Evolutionary conservation across 345 rosid genomes (phyloP), one percentile per base, ranked within the genome.

Genomic region (Hibiscus trionum): DNA sequence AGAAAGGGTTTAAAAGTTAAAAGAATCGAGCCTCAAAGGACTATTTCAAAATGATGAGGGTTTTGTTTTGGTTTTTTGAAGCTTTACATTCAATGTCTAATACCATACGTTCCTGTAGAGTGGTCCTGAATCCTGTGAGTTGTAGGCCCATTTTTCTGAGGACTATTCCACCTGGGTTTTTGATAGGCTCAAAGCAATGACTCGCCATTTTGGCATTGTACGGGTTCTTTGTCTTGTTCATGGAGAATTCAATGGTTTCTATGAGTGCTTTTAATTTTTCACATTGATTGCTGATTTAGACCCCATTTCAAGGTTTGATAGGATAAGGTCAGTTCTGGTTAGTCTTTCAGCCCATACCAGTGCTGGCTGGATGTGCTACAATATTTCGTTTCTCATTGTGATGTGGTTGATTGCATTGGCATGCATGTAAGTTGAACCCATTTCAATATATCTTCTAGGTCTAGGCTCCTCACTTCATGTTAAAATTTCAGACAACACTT

Each of bases 221-320:
- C 60, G 73, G 70, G 73, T 81, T 75, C 31, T 85, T 81, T 81
- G 85, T 83, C 89, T 57, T 71, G 78, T 80, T 71, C 75, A 71
- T 5, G 50, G 24, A 35, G 33, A 52, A 52, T n/a, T 52, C 24
- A 52, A 52, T 52, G 57, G 8, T n/a, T 52, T 0, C 15, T 16
- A 50, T 15, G n/a, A 2, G 11, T 5, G 57, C 10, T 52, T 52
- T 52, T n/a, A 52, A n/a, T 52, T 52, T 52, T 52, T 52, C 57
- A 52, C 73, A 73, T 66, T 78, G 27, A 83, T 76, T 73, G 83
- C 53, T 44, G 47, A 6, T 52, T 52, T 16, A 16, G 57, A 44
- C 12, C 47, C 14, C 47, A 44, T 11, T 10, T 44, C 12, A 44
- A 7, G 57, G 57, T n/a, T 52, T 6, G 57, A 16, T 17, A 52